Evolutionary conservation across 495 filamentous ascomycete species (phyloP).

Genomic region (Aspergillus homomorphus): DNA sequence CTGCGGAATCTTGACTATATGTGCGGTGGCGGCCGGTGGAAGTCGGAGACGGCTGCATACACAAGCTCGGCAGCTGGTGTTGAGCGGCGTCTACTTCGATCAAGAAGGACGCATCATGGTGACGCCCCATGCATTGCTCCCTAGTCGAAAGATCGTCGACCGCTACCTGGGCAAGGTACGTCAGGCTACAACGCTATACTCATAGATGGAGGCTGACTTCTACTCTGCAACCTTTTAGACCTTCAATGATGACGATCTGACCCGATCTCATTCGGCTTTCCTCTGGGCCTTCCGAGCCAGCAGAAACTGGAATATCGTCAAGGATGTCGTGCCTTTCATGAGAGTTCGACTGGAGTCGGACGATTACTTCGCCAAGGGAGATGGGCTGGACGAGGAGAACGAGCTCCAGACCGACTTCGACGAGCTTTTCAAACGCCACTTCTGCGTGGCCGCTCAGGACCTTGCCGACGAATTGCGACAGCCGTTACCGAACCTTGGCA

Average conservation of each 20-base stretch:
- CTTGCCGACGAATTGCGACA: constrained; percentile 65
- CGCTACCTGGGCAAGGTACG: constrained; percentile 67
- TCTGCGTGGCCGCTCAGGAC: constrained; percentile 74
- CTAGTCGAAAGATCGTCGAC: constrained; percentile 74
- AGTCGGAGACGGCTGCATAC: constrained; percentile 53
- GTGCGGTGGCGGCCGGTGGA: constrained; percentile 56
- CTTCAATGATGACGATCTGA: constrained; percentile 70
- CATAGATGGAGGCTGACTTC: not conserved
- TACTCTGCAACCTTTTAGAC: constrained; percentile 35
- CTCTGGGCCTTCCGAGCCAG: constrained; percentile 83
- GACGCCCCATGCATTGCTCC: constrained; percentile 74
- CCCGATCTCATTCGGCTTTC: constrained; percentile 74
- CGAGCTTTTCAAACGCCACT: constrained; percentile 77
- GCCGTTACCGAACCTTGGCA: constrained; percentile 61
- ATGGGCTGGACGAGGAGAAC: constrained; percentile 35
- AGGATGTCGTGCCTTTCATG: constrained; percentile 68
- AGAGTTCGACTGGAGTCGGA: constrained; percentile 50
- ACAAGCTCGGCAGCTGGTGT: constrained; percentile 72
- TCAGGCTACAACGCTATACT: not conserved
- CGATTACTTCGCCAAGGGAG: constrained; percentile 38
- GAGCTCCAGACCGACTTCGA: constrained; percentile 60
- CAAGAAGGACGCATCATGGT: constrained; percentile 72
- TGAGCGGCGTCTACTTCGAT: constrained; percentile 77
- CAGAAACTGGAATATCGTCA: constrained; percentile 68
- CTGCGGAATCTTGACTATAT: constrained; percentile 54